Percentiles rank a stretch among this genome's conserved stretches.
Evolutionary conservation across 768 basidiomycete genomes (phyloP).

Genomic region (Suillus paluster): DNA sequence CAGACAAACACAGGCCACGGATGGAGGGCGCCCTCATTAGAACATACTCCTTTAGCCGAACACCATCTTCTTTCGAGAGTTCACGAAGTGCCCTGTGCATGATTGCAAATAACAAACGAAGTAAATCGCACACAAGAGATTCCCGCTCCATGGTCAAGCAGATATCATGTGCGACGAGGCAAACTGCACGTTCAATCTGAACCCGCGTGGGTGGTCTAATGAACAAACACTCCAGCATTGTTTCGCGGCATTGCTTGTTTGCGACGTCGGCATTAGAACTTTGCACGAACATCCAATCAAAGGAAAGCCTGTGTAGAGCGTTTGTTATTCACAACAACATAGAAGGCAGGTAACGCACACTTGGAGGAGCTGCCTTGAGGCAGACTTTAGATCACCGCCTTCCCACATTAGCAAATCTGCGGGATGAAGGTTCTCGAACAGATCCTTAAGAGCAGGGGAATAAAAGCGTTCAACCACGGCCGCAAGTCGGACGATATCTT

Average conservation of each 20-base stretch:
- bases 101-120: slow-evolving; percentile 46
- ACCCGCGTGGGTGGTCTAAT: slow-evolving; percentile 23
- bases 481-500: slow-evolving; percentile 47
- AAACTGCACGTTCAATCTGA: slow-evolving; percentile 41
- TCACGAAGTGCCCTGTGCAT: slow-evolving; percentile 29
- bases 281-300: slow-evolving; percentile 52
- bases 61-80: slow-evolving; percentile 36
- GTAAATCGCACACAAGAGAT: slow-evolving; percentile 32
- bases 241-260: slow-evolving; percentile 26
- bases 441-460: slow-evolving; percentile 42
- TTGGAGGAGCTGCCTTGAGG: neutral
- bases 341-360: neutral
- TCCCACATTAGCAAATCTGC: slow-evolving; percentile 46
- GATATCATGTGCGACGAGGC: slow-evolving; percentile 44
- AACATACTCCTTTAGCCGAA: slow-evolving; percentile 43
- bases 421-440: slow-evolving; percentile 52
- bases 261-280: slow-evolving; percentile 25
- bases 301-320: slow-evolving; percentile 30
- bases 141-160: slow-evolving; percentile 20
- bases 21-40: slow-evolving; percentile 41
- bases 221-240: slow-evolving; percentile 43
- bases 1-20: slow-evolving; percentile 38
- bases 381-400: neutral
- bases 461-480: slow-evolving; percentile 46
- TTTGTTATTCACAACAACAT: neutral